Percentiles rank a stretch among this genome's conserved stretches.
phyloP scores from a whole-genome alignment of 2,329 filamentous ascomycete species.

The Stachybotrys echinatus region DNA sequence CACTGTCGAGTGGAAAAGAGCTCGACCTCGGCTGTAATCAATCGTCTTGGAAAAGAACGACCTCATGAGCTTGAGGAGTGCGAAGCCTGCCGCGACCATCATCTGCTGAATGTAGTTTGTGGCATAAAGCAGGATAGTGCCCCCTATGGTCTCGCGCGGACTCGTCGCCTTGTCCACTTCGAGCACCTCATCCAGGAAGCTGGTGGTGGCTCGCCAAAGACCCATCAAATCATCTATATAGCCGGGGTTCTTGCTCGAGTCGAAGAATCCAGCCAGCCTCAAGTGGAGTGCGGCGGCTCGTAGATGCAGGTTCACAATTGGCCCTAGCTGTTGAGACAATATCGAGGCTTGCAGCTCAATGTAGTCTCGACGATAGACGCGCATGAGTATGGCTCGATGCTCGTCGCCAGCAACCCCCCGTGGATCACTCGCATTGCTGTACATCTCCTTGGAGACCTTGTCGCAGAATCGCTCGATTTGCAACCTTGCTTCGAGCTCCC shows the following conservation, averaged over 20 bases:
- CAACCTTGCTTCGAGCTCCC: slow-evolving; percentile 61
- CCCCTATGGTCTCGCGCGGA: slow-evolving; percentile 37
- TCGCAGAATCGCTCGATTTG: slow-evolving; percentile 72
- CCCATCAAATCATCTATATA: slow-evolving; percentile 72
- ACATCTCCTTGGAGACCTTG: slow-evolving; percentile 74
- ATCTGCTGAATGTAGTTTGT: slow-evolving; percentile 80
- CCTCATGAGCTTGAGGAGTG: slow-evolving; percentile 71
- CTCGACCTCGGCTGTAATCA: slow-evolving; percentile 61
- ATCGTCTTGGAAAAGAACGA: slow-evolving; percentile 72
- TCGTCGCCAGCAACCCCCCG: slow-evolving; percentile 64
- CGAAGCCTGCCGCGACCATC: slow-evolving; percentile 75
- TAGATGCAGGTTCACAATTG: slow-evolving; percentile 60
- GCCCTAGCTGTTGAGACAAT: slow-evolving; percentile 52
- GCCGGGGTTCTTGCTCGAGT: slow-evolving; percentile 64
- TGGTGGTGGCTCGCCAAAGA: slow-evolving; percentile 66
- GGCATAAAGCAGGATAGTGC: slow-evolving; percentile 58
- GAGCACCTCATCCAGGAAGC: slow-evolving; percentile 62
- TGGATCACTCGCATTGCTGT: slow-evolving; percentile 70
- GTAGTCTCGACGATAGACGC: slow-evolving; percentile 61
- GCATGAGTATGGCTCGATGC: slow-evolving; percentile 60
- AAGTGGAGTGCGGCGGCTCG: slow-evolving; percentile 71
- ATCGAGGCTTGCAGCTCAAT: slow-evolving; percentile 58
- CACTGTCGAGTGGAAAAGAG: slow-evolving; percentile 67
- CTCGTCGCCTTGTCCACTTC: slow-evolving; percentile 45
- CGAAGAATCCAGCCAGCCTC: slow-evolving; percentile 75